Percentiles rank a stretch among this genome's conserved stretches.
phyloP scores from a whole-genome alignment of 2,329 filamentous ascomycete genomes.

The Coniochaeta ligniaria region DNA sequence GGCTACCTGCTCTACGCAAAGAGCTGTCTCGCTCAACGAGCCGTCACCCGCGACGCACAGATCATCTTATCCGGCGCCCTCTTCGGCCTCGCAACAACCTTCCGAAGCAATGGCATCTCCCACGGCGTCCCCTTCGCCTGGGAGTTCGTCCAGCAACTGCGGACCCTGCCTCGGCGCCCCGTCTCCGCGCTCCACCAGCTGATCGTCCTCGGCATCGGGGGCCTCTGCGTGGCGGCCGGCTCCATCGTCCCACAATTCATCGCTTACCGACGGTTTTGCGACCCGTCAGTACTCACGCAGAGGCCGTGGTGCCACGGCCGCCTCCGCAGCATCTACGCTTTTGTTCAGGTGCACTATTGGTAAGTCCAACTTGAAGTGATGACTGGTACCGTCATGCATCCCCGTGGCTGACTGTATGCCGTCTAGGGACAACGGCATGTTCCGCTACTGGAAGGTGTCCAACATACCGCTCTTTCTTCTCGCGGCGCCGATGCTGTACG shows the following conservation, averaged over 20 bases:
- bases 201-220: constrained; percentile 55
- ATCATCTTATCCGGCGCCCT: constrained; percentile 56
- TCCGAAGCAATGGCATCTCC: constrained; percentile 81
- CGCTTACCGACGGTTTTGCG: constrained; percentile 69
- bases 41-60: constrained; percentile 32
- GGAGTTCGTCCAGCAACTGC: constrained; percentile 40
- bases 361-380: constrained; percentile 29
- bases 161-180: constrained; percentile 25
- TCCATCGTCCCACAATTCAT: constrained; percentile 64
- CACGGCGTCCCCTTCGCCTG: constrained; percentile 71
- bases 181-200: constrained; percentile 42
- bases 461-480: constrained; percentile 86
- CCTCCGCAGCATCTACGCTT: constrained; percentile 85
- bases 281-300: constrained; percentile 7
- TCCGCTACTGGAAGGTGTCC: constrained; percentile 81
- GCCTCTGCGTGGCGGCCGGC: constrained; percentile 59
- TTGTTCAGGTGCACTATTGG: constrained; percentile 89
- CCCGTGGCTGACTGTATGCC: constrained; percentile 10
- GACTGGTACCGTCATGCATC: neutral
- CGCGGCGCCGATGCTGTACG: constrained; percentile 65
- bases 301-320: constrained; percentile 67
- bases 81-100: constrained; percentile 66
- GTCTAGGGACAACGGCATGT: constrained; percentile 74
- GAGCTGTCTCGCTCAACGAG: constrained; percentile 29
- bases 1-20: constrained; percentile 65